Percentiles rank a stretch among this genome's conserved stretches.
These are phyloP conservation scores for Globisporangium perplexum DNA, from an alignment of 352 stramenopile genomes.

Conservation along the genomic window DNA sequence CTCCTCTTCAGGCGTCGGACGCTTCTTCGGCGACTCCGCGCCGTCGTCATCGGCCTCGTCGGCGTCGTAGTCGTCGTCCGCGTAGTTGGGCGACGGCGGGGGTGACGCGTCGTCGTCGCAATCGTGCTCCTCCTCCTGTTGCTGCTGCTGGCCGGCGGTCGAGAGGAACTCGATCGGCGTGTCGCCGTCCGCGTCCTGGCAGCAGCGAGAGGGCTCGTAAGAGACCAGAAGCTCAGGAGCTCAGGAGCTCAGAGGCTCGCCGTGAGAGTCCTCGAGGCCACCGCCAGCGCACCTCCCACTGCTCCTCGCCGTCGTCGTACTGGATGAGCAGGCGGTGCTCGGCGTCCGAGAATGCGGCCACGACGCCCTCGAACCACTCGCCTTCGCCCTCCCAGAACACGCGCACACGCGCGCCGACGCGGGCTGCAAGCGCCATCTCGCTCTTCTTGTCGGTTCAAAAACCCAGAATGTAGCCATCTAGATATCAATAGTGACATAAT, in stretches of 20 bases:
- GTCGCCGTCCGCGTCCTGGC: conserved; percentile 1
- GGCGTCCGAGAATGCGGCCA: conserved; percentile 22
- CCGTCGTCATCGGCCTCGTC: conserved; percentile 16
- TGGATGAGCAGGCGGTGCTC: conserved; percentile 46
- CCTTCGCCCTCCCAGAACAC: conserved; percentile 67
- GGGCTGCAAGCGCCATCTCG: too few species aligned
- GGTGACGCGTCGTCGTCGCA: conserved; percentile 3
- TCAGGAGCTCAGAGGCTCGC: too few species aligned
- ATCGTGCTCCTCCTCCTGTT: too few species aligned
- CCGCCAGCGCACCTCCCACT: conserved; percentile 58
- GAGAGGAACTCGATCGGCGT: conserved; percentile 21
- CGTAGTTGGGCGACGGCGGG: conserved; percentile 6
- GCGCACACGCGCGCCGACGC: conserved; percentile 41
- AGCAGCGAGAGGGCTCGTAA: not conserved
- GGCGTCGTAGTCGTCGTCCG: conserved; percentile 7
- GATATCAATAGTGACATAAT: not conserved
- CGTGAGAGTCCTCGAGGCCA: too few species aligned
- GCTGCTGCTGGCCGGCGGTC: not conserved
- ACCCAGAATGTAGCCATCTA: not conserved
- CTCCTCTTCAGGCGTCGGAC: conserved; percentile 11
- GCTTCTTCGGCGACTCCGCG: conserved; percentile 11
- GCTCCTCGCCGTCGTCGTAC: conserved; percentile 73
- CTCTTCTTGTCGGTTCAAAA: too few species aligned
- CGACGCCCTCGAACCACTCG: conserved; percentile 62
- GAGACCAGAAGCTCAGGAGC: too few species aligned